Conservation (phyloP, 169 alveolate species). For the Plasmodium ovale region DNA sequence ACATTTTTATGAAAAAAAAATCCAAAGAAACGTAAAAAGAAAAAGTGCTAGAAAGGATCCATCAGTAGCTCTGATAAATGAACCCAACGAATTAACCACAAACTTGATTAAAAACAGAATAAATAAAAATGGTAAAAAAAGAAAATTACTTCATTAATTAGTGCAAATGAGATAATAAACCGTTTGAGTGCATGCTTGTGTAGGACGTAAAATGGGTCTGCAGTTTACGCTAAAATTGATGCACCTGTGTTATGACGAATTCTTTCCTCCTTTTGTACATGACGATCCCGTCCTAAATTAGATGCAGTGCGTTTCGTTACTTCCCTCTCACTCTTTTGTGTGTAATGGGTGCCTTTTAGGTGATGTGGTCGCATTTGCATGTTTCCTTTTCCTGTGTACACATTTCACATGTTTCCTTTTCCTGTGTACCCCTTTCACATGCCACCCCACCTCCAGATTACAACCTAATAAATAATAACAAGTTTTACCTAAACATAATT, state of each 20-base stretch:
- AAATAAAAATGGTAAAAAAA: constrained; percentile 34
- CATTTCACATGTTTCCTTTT: not conserved
- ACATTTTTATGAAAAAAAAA: not conserved
- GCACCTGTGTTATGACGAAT: too few species aligned
- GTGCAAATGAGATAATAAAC: too few species aligned
- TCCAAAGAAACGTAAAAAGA: not conserved
- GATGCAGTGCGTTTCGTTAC: too few species aligned
- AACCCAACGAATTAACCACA: constrained; percentile 5
- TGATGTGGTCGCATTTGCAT: too few species aligned
- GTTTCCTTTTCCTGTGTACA: not conserved
- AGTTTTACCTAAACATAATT: constrained; percentile 57
- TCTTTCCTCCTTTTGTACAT: too few species aligned
- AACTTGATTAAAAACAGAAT: constrained; percentile 46
- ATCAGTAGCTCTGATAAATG: not conserved
- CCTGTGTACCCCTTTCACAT: not conserved
- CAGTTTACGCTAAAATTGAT: not conserved
- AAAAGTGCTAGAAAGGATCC: not conserved
- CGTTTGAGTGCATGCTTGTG: not conserved
- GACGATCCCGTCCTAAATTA: too few species aligned
- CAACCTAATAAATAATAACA: constrained; percentile 38
- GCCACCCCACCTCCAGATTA: constrained; percentile 26
- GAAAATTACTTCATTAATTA: not conserved
- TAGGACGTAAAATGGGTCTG: not conserved
- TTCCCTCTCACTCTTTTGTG: too few species aligned
- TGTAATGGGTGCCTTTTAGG: too few species aligned